Evolutionary conservation across 2,329 filamentous ascomycete species (phyloP), one percentile per base, ranked within the genome.

Genomic region (Thielaviopsis populi): DNA sequence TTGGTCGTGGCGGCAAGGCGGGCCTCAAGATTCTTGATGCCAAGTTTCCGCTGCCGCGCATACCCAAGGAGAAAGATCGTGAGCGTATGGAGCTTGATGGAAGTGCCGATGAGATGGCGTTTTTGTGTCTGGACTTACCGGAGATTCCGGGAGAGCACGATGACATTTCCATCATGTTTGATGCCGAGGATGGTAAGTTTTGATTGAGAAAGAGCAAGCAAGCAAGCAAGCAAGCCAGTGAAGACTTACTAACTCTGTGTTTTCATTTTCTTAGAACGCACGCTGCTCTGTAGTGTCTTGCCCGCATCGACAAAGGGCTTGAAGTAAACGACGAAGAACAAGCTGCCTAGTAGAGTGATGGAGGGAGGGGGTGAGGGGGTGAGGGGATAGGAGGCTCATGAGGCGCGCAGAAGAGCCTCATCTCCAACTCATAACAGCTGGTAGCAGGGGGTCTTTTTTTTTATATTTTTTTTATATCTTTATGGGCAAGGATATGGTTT

Each of bases 111-210:
- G 84, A 86, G 67, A 82, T 84, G 71, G 82, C 84, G 30, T 96
- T 92, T 75, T 80, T 95, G 46, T 94, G 89, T 72, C 75, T 96
- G 65, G 91, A 96, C 73, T 83, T 91, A 73, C 86, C 91, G 19
- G 91, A 96, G 69, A 88, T 95, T 73, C 89, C 91, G 0, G 89
- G 89, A 61, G 91, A 96, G 75, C 90, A 96, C 74, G 91, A 96
- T 73, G 91, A 96, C 75, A 89, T 96, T 68, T 82, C 86, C 11
- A 85, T 96, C 70, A 75, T 86, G 66, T 96, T 96, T 77, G 90
- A 95, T 68, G 85, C 80, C 56, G 87, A 89, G 72, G 77, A 80
- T 70, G 87, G 88, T 91, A 74, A 77, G 86, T 79, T 43, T 60
- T 27, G 4, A 24, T 7, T 42, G 17, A n/a, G 22, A 5, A 33